Percentiles rank a stretch among this genome's conserved stretches.
phyloP scores from a whole-genome alignment of 768 basidiomycete genomes.

The Thelephora aurantiotincta region DNA sequence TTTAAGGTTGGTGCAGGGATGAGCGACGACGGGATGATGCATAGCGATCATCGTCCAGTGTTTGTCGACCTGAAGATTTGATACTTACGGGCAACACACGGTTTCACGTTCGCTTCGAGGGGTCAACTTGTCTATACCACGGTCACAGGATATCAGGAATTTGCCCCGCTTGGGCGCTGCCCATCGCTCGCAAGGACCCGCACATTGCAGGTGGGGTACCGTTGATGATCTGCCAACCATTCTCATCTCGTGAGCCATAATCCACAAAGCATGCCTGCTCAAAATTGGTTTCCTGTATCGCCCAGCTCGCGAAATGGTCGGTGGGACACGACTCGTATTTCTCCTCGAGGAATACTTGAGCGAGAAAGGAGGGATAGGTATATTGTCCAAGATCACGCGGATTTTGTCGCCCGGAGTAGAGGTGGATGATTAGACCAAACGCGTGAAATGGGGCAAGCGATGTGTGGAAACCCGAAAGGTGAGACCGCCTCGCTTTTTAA shows the following conservation, averaged over 20 bases:
- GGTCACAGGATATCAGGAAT: too few relatives aligned
- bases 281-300: slow-evolving; percentile 58
- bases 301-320: slow-evolving; percentile 52
- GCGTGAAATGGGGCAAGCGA: not conserved
- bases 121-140: too few relatives aligned
- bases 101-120: not conserved
- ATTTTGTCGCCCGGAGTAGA: slow-evolving; percentile 36
- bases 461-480: not conserved
- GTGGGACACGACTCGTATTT: slow-evolving; percentile 66
- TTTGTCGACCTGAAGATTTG: slow-evolving; percentile 24
- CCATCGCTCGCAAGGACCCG: too few relatives aligned
- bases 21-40: slow-evolving; percentile 36
- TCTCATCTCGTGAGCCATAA: slow-evolving; percentile 56
- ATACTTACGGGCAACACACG: not conserved
- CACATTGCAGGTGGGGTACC: slow-evolving; percentile 42
- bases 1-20: slow-evolving; percentile 27
- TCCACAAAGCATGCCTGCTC: slow-evolving; percentile 59
- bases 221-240: slow-evolving; percentile 56
- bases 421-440: slow-evolving; percentile 16
- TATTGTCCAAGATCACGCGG: slow-evolving; percentile 81
- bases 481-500: slow-evolving; percentile 45
- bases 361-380: slow-evolving; percentile 65
- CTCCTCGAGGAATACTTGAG: slow-evolving; percentile 61
- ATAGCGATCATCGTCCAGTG: slow-evolving; percentile 44
- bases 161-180: too few relatives aligned